A percentile compares a stretch with the other conserved stretches of the same genome.
These are phyloP conservation scores for Ulmus americana DNA, from an alignment of 331 rosid genomes.

Conservation along the genomic window DNA sequence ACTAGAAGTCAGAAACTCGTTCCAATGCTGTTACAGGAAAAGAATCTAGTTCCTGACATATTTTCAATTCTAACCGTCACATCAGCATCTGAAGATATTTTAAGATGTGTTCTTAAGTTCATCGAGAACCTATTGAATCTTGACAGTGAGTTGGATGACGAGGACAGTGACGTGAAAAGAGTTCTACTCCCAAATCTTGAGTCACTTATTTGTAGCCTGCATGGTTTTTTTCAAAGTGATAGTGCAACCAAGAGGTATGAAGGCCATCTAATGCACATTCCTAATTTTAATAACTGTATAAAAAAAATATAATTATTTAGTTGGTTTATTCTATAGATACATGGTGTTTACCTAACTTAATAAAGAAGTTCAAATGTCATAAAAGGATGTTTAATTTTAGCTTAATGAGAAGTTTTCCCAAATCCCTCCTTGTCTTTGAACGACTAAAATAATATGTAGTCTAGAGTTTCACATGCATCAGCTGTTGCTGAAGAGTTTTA, in stretches of 20 bases:
- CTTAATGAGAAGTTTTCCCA: background rate
- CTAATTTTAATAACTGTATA: background rate
- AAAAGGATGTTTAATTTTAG: background rate
- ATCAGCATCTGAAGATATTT: slow-evolving; percentile 68
- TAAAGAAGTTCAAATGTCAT: background rate
- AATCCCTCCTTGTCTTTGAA: background rate
- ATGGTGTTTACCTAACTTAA: background rate
- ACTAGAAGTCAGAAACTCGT: slow-evolving; percentile 62
- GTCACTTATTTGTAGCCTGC: slow-evolving; percentile 58
- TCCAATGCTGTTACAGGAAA: slow-evolving; percentile 47
- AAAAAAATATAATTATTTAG: background rate
- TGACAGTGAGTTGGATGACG: slow-evolving; percentile 50
- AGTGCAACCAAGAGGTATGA: slow-evolving; percentile 66
- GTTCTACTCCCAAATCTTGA: slow-evolving; percentile 55
- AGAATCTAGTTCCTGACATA: slow-evolving; percentile 71
- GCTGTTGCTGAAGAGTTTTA: background rate
- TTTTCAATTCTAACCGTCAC: slow-evolving; percentile 53
- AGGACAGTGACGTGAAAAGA: slow-evolving; percentile 38
- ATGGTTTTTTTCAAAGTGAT: slow-evolving; percentile 54
- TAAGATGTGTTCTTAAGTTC: slow-evolving; percentile 65
- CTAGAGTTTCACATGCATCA: background rate
- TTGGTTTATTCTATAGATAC: background rate
- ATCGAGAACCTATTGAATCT: slow-evolving; percentile 68
- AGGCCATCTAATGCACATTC: background rate
- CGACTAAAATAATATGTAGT: background rate